phyloP scores from a whole-genome alignment of 2,329 filamentous ascomycete genomes.

The Zymoseptoria brevis region DNA sequence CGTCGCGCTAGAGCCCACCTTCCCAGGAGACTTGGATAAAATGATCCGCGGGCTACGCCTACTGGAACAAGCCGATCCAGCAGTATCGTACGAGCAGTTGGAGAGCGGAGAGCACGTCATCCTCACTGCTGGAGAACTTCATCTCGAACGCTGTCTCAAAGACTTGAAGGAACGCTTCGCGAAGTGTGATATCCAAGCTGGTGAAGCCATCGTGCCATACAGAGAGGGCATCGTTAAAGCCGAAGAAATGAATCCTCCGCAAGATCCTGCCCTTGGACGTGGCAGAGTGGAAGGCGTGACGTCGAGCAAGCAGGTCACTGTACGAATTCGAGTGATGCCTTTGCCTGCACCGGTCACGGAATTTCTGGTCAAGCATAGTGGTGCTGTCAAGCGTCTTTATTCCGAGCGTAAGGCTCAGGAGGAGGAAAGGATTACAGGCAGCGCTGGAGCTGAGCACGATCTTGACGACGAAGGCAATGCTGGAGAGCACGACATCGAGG shows the following conservation, averaged over 20 bases:
- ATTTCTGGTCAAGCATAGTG: slow-evolving; percentile 72
- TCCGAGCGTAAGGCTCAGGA: slow-evolving; percentile 55
- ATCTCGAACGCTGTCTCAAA: slow-evolving; percentile 87
- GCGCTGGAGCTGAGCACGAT: slow-evolving; percentile 19
- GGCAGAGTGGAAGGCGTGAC: slow-evolving; percentile 70
- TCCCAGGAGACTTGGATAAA: slow-evolving; percentile 83
- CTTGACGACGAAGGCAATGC: slow-evolving; percentile 29
- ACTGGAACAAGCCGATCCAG: slow-evolving; percentile 89
- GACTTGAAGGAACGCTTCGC: slow-evolving; percentile 90
- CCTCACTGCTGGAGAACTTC: slow-evolving; percentile 84
- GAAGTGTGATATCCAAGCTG: slow-evolving; percentile 86
- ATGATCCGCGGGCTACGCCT: slow-evolving; percentile 85
- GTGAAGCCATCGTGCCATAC: slow-evolving; percentile 91
- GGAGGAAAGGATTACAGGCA: slow-evolving; percentile 33
- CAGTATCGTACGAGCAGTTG: slow-evolving; percentile 90
- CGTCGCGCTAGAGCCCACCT: slow-evolving; percentile 87
- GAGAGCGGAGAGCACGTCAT: slow-evolving; percentile 91
- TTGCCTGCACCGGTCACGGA: slow-evolving; percentile 71
- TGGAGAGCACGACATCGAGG: slow-evolving; percentile 36
- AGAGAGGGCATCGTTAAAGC: slow-evolving; percentile 78
- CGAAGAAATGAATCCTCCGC: slow-evolving; percentile 85
- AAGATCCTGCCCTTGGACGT: slow-evolving; percentile 75
- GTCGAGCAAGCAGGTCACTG: slow-evolving; percentile 74
- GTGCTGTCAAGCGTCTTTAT: slow-evolving; percentile 71
- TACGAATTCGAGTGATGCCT: slow-evolving; percentile 70